Evolutionary conservation across 2,329 filamentous ascomycete species (phyloP).

Genomic region (Proliferodiscus dingleyae): DNA sequence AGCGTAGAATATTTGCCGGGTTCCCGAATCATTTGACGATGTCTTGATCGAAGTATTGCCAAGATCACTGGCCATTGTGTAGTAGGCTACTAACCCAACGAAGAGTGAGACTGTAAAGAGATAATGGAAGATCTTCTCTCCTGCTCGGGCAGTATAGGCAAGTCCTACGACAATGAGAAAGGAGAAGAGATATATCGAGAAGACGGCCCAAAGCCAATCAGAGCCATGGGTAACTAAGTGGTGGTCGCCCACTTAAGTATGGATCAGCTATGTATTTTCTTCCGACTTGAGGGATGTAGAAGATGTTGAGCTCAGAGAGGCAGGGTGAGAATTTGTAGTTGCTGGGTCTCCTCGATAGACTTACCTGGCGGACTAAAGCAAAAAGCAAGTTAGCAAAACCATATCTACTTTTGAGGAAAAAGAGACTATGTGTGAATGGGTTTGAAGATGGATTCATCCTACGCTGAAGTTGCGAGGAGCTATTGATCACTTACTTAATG

Average conservation of each 20-base stretch:
- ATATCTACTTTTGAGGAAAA: too few relatives aligned
- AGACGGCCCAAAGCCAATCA: slow-evolving; percentile 59
- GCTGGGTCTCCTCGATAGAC: neutral
- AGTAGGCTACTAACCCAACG: slow-evolving; percentile 59
- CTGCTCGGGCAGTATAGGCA: slow-evolving; percentile 45
- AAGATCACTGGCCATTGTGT: slow-evolving; percentile 60
- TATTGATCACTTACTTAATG: too few relatives aligned
- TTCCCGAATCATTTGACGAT: slow-evolving; percentile 45
- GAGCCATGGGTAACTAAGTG: slow-evolving; percentile 50
- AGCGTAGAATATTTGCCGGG: slow-evolving; percentile 59
- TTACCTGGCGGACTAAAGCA: slow-evolving; percentile 14
- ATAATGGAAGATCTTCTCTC: slow-evolving; percentile 54
- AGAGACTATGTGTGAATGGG: too few relatives aligned
- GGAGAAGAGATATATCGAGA: slow-evolving; percentile 50
- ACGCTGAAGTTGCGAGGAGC: too few relatives aligned
- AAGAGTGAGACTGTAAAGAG: slow-evolving; percentile 54
- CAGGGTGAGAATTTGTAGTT: neutral
- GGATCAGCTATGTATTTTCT: neutral
- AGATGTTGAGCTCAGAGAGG: neutral
- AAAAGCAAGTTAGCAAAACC: too few relatives aligned
- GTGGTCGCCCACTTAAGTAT: slow-evolving; percentile 5
- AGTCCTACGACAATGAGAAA: slow-evolving; percentile 49
- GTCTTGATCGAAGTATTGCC: slow-evolving; percentile 55
- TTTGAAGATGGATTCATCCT: too few relatives aligned
- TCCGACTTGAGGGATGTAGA: neutral